Base-by-base conservation (phyloP, 306 rosid species). In the Glycine soja region DNA sequence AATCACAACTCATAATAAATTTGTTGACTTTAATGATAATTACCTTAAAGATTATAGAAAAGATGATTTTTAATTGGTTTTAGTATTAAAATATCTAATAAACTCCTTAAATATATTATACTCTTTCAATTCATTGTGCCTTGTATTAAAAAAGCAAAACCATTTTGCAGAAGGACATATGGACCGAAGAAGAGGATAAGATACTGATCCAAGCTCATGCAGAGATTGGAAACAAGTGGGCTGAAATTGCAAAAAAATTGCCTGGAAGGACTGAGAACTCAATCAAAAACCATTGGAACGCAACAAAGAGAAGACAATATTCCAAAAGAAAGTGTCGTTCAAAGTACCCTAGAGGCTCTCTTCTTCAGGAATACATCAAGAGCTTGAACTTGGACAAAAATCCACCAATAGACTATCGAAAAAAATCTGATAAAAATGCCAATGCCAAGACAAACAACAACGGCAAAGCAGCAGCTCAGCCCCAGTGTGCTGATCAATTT, bases 221-320 rank as follows among this genome's bases (percentile, higher is more conserved):
- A 72, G 97, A 90, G 78, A 90, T 95, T 56, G 99, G 99, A 68
- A 95, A 95, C 74, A 95, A 95, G 77, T 95, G 99, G 99, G 98
- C 98, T 42, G 98, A 93, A 81, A 95, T 95, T 34, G 99, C 98
- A 0, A 95, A 93, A 85, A 90, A 90, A 75, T 72, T 95, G 61
- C 90, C 92, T 0, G 99, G 99, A 75, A 95, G 99, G 83, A 93
- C 98, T 5, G 99, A 95, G 24, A 95, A 95, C 85, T 93, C 99
- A 32, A 95, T 95, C 6, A 95, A 95, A 78, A 95, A 95, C 85
- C 99, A 95, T 18, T 95, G 99, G 99, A 95, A 95, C 62, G 98
- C 99, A 19, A 95, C 98, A 11, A 95, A 93, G 80, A 91, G 99
- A 86, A 89, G 98, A 54, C 98, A 95, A 74, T 84, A 88, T 73